Evolutionary conservation across 345 rosid genomes (phyloP).

Genomic region (Stellera chamaejasme): DNA sequence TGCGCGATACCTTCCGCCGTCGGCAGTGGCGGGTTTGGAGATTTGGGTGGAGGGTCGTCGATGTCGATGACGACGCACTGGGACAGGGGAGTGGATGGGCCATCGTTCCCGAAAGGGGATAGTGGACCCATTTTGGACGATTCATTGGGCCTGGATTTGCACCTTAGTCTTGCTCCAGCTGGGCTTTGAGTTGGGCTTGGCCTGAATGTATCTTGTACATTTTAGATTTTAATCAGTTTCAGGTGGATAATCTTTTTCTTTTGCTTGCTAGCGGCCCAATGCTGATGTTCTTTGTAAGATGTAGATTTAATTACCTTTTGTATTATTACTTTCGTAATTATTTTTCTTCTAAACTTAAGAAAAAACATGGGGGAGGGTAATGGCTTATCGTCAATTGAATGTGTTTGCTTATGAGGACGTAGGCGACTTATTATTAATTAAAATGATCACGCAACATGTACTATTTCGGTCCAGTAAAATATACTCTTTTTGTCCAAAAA

Average conservation of each 20-base stretch:
- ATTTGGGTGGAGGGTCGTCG: conserved; percentile 23
- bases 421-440: no score
- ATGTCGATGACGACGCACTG: conserved; percentile 23
- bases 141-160: conserved; percentile 70
- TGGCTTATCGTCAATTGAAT: no score
- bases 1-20: conserved; percentile 29
- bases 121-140: conserved; percentile 75
- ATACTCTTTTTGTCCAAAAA: no score
- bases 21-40: conserved; percentile 26
- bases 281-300: no score
- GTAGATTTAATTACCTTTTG: no score
- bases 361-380: no score
- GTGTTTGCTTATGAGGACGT: no score
- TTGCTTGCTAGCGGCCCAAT: background rate
- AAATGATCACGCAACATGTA: no score
- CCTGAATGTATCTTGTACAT: conserved; percentile 27
- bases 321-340: no score
- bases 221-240: conserved; percentile 25
- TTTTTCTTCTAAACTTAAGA: no score
- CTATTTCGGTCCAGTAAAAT: no score
- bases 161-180: conserved; percentile 91
- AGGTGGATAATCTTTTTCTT: conserved; percentile 20
- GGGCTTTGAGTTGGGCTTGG: conserved; percentile 34
- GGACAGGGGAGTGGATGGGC: conserved; percentile 33
- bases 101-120: conserved; percentile 52